Evolutionary conservation across 1,284 basidiomycete species (phyloP).

Genomic region (Sanghuangporus baumii): DNA sequence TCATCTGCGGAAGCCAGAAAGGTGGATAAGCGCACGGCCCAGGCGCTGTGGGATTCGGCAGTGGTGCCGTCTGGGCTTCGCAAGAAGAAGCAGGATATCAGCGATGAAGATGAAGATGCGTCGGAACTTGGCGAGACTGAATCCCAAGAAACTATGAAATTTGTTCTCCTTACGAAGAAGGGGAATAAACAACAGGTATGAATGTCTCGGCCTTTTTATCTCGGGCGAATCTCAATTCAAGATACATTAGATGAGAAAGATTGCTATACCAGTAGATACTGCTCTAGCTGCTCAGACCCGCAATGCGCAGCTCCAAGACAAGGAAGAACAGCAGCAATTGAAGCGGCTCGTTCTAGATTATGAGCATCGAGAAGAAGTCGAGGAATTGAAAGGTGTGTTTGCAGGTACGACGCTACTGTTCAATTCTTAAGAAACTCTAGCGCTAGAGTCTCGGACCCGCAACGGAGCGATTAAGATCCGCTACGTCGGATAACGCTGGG

Average conservation of each 20-base stretch:
- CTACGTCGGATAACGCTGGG: slow-evolving; percentile 46
- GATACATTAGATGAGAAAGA: slow-evolving; percentile 64
- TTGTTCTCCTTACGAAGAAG: slow-evolving; percentile 89
- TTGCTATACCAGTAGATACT: slow-evolving; percentile 84
- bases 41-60: slow-evolving; percentile 83
- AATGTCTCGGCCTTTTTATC: slow-evolving; percentile 7
- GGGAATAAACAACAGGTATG: slow-evolving; percentile 89
- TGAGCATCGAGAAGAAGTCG: slow-evolving; percentile 79
- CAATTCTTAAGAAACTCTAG: slow-evolving; percentile 30
- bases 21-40: slow-evolving; percentile 77
- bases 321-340: slow-evolving; percentile 91
- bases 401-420: not conserved
- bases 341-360: slow-evolving; percentile 89
- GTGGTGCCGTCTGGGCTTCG: slow-evolving; percentile 60
- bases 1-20: slow-evolving; percentile 78
- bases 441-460: slow-evolving; percentile 62
- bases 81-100: slow-evolving; percentile 54
- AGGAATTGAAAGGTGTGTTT: slow-evolving; percentile 63
- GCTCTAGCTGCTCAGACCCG: slow-evolving; percentile 85
- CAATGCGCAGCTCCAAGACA: slow-evolving; percentile 85
- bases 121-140: slow-evolving; percentile 31
- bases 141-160: slow-evolving; percentile 70
- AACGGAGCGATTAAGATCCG: slow-evolving; percentile 66
- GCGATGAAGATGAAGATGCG: slow-evolving; percentile 43
- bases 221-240: not conserved